Percentiles rank a stretch among this genome's conserved stretches.
These are phyloP conservation scores for Ramularia endophylla DNA, from an alignment of 2,329 filamentous ascomycete genomes.

Conservation along the genomic window DNA sequence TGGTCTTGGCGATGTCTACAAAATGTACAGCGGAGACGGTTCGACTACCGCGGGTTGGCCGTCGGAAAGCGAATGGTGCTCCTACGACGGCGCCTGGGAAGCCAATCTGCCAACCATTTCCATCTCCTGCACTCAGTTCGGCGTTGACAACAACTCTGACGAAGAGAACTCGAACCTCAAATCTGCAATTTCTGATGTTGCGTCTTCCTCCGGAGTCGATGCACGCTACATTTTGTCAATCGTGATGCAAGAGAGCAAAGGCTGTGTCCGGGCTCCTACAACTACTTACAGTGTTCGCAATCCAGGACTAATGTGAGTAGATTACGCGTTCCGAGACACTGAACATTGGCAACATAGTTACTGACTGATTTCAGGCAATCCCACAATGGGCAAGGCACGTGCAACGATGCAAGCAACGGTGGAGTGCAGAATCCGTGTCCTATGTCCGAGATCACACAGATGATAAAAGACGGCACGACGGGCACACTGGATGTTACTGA, in stretches of 20 bases:
- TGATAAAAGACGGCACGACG: slow-evolving; percentile 40
- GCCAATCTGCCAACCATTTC: slow-evolving; percentile 33
- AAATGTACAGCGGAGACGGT: slow-evolving; percentile 22
- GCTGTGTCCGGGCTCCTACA: slow-evolving; percentile 42
- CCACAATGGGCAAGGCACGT: slow-evolving; percentile 31
- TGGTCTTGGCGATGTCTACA: slow-evolving; percentile 17
- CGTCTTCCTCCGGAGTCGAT: slow-evolving; percentile 30
- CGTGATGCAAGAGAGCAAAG: slow-evolving; percentile 43
- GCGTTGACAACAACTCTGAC: slow-evolving; percentile 33
- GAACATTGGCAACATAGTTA: too few species aligned
- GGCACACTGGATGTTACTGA: slow-evolving; percentile 37
- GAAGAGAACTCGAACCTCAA: slow-evolving; percentile 36
- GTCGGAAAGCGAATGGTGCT: slow-evolving; percentile 17
- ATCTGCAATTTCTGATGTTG: slow-evolving; percentile 32
- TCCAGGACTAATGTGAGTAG: slow-evolving; percentile 11
- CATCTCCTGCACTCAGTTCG: slow-evolving; percentile 34
- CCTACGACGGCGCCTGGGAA: slow-evolving; percentile 28
- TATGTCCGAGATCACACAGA: slow-evolving; percentile 31
- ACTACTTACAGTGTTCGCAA: slow-evolving; percentile 39
- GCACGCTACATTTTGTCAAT: slow-evolving; percentile 40
- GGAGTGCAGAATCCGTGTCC: slow-evolving; percentile 32
- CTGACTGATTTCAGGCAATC: slow-evolving; percentile 39
- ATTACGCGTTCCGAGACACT: too few species aligned
- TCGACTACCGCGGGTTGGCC: slow-evolving; percentile 22
- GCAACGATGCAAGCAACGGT: too few species aligned